Conservation (phyloP, 2,329 filamentous ascomycete species). For the Fusarium sp. region DNA sequence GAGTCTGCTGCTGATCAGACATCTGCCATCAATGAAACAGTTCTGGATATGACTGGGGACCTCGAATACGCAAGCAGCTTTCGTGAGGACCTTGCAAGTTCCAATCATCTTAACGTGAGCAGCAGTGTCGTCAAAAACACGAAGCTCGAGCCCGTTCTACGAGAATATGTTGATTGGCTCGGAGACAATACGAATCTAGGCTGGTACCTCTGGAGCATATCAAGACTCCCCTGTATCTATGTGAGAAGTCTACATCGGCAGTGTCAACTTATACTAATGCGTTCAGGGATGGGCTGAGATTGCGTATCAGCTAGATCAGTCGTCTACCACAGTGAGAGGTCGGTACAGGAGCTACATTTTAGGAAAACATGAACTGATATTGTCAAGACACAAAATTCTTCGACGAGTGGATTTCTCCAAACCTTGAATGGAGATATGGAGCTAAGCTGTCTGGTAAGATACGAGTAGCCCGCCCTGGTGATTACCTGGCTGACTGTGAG, state of each 20-base stretch:
- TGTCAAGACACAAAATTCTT: background rate
- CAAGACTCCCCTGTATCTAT: background rate
- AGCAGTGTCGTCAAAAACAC: background rate
- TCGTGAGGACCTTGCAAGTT: background rate
- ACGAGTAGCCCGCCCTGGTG: fast-evolving
- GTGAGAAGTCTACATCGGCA: fast-evolving
- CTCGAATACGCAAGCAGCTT: background rate
- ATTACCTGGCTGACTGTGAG: fast-evolving
- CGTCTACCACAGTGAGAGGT: background rate
- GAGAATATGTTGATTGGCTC: background rate
- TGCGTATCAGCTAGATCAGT: background rate
- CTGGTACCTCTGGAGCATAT: background rate
- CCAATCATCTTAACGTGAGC: background rate
- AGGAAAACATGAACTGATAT: background rate
- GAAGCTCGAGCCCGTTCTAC: background rate
- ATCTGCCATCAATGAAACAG: background rate
- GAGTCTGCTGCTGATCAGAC: background rate
- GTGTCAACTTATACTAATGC: fast-evolving
- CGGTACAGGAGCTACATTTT: fast-evolving
- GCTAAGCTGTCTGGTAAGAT: background rate
- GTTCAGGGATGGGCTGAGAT: background rate
- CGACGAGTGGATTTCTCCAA: background rate
- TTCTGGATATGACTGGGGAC: background rate
- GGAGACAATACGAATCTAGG: background rate
- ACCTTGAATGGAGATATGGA: background rate